phyloP scores from a whole-genome alignment of 1,139 yeast genomes.

The Yamadazyma aaseri region DNA sequence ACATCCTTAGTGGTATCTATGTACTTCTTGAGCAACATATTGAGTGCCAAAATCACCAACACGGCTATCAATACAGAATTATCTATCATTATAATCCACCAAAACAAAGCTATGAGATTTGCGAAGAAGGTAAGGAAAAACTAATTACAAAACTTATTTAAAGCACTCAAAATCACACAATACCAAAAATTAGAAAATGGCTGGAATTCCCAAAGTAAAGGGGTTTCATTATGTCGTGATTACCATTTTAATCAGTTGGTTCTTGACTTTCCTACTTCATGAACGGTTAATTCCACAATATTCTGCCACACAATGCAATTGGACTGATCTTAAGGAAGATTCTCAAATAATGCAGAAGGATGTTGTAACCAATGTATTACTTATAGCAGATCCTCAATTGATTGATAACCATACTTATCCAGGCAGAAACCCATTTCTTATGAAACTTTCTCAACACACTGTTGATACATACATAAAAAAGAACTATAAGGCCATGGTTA shows the following conservation, averaged over 20 bases:
- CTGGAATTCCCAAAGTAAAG: conserved; percentile 20
- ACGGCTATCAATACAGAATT: conserved; percentile 18
- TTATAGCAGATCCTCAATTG: conserved; percentile 49
- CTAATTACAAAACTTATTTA: too few species aligned
- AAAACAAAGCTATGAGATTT: too few species aligned
- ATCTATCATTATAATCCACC: conserved; percentile 11
- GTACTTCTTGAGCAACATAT: conserved; percentile 23
- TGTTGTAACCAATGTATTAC: conserved; percentile 24
- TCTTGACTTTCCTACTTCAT: conserved; percentile 29
- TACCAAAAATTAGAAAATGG: too few species aligned
- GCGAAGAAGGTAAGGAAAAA: too few species aligned
- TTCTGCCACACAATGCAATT: conserved; percentile 31
- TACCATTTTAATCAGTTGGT: conserved; percentile 28
- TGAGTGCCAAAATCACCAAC: conserved; percentile 19
- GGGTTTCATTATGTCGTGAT: conserved; percentile 27
- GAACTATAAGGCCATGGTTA: conserved; percentile 41
- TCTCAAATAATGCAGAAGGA: conserved; percentile 6
- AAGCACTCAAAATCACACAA: too few species aligned
- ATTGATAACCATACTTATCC: conserved; percentile 52
- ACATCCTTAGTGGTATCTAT: conserved; percentile 45
- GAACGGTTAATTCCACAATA: conserved; percentile 32
- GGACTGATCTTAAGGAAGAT: conserved; percentile 17
- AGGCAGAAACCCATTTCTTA: conserved; percentile 34
- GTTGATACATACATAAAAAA: conserved; percentile 49
- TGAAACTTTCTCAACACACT: conserved; percentile 46